Conservation (phyloP, 2,329 filamentous ascomycete genomes). For the Sporothrix euskadiensis region DNA sequence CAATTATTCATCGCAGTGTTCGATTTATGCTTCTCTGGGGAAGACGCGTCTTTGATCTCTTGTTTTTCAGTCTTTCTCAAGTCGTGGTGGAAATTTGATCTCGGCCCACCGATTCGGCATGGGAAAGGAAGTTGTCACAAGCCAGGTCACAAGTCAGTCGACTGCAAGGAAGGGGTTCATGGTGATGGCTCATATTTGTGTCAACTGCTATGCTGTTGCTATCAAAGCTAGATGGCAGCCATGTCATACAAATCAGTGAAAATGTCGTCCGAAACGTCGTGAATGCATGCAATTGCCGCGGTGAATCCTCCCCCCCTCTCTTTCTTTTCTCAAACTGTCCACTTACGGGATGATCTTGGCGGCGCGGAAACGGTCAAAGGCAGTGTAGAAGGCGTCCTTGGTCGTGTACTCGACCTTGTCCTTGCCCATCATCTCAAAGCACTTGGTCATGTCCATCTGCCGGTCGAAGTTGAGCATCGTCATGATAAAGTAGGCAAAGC, state of each 20-base stretch:
- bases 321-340: background rate
- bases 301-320: background rate
- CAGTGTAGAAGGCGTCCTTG: slow-evolving; percentile 38
- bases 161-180: background rate
- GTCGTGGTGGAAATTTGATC: background rate
- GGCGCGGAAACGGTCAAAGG: slow-evolving; percentile 40
- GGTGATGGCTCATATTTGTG: background rate
- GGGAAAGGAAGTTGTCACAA: background rate
- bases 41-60: too few species aligned
- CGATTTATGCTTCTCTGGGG: background rate
- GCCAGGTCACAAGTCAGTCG: background rate
- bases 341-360: slow-evolving; percentile 40
- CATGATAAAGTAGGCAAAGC: slow-evolving; percentile 41
- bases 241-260: background rate
- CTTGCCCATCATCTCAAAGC: slow-evolving; percentile 39
- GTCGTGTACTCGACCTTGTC: slow-evolving; percentile 38
- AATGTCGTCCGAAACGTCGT: background rate
- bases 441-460: slow-evolving; percentile 39
- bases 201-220: background rate
- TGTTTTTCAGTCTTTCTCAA: background rate
- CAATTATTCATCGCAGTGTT: background rate
- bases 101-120: background rate
- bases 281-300: background rate
- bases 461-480: slow-evolving; percentile 42
- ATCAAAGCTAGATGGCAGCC: slow-evolving; percentile 1